Evolutionary conservation across 202 grass and related monocot species (phyloP).

Genomic region (Miscanthus sacchariflorus): DNA sequence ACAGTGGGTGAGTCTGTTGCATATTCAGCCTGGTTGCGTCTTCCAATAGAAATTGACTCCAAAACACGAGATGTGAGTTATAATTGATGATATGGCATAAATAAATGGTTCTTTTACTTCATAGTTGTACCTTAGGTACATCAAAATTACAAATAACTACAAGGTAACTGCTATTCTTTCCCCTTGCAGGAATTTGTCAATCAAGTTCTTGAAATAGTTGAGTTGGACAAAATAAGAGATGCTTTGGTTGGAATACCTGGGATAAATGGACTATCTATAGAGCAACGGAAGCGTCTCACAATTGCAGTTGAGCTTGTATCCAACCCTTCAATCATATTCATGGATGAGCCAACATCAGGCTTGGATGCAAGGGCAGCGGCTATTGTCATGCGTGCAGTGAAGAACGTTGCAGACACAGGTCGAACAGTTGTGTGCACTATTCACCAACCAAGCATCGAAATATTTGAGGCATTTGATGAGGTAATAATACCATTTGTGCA

Average conservation of each 20-base stretch:
- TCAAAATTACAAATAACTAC: not conserved
- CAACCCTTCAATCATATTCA: conserved; percentile 88
- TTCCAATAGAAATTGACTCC: conserved; percentile 67
- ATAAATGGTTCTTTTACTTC: not conserved
- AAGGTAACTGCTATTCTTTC: not conserved
- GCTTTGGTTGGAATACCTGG: conserved; percentile 69
- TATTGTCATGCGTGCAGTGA: conserved; percentile 88
- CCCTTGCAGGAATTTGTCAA: conserved; percentile 68
- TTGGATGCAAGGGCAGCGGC: conserved; percentile 87
- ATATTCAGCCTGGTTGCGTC: conserved; percentile 91
- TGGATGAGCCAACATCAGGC: conserved; percentile 95
- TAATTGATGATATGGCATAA: not conserved
- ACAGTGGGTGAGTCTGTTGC: conserved; percentile 80
- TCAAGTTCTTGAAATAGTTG: conserved; percentile 86
- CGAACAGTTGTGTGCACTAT: conserved; percentile 90
- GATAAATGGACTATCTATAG: conserved; percentile 66
- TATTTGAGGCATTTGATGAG: conserved; percentile 95
- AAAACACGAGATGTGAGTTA: conserved; percentile 77
- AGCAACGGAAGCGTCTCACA: conserved; percentile 87
- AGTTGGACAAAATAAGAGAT: conserved; percentile 71
- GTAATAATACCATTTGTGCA: conserved; percentile 41
- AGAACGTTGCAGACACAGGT: conserved; percentile 78
- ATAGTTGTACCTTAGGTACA: not conserved
- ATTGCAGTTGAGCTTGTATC: conserved; percentile 89
- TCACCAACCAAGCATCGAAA: conserved; percentile 93